Base-by-base conservation (phyloP, 768 basidiomycete species). In the Psilocybe azurescens region DNA sequence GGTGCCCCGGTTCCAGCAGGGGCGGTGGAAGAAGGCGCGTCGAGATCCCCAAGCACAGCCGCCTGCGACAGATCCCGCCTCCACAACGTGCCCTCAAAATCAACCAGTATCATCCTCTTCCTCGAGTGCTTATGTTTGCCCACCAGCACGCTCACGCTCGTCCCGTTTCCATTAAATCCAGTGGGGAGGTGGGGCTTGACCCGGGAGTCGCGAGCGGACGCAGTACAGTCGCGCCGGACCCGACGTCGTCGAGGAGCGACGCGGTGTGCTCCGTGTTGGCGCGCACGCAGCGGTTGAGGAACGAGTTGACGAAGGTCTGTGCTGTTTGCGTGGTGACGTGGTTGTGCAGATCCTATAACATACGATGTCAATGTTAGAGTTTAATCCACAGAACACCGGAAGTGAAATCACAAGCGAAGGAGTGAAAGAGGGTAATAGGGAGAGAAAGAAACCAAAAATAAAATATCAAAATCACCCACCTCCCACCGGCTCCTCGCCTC, bases 241-340 rank as follows among this genome's bases (percentile, higher is more conserved):
- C 48, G 18, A 65, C 60, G 53, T 70, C 69, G 18, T 72, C 70
- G 9, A 70, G 60, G 0, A 58, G 18, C 33, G 69, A 69, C 0
- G 68, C 67, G 18, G 71, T 69, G 58, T 92, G 91, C 62, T 93
- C 91, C 9, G 86, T 83, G 70, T 91, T 83, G 33, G 89, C 86
- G 51, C 91, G 89, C 29, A 93, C 70, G 67, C 86, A 88, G 14
- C 93, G 85, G 5, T 83, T 88, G 64, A 94, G 83, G 85, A 94
- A 94, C 3, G 87, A 83, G 3, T 82, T 90, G 46, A 89, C 89
- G 72, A 94, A 95, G 0, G 89, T 81, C 68, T 95, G 94, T 0
- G 94, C 93, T 0, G 90, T 94, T 71, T 95, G 94, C 0, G 91
- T 91, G 11, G 87, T 86, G 54, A 95, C 94, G 65, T 95, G 94